Evolutionary conservation across 2,329 filamentous ascomycete species (phyloP), one percentile per base, ranked within the genome.

Genomic region (Acephala macrosclerotiorum): DNA sequence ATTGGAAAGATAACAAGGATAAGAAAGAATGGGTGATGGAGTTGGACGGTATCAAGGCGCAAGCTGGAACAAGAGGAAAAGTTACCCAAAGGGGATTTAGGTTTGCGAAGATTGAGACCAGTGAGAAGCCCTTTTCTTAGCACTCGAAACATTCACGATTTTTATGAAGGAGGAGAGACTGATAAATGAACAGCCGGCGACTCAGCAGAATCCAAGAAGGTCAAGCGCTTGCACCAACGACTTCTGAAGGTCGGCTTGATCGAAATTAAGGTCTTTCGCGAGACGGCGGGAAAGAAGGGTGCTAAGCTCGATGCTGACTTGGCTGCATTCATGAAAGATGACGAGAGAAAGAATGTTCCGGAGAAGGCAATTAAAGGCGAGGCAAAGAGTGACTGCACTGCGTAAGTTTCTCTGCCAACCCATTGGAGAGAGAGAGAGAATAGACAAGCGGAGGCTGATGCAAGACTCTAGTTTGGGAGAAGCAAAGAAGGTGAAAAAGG

Each of bases 301-400:
- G 66, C 62, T 1, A 36, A 33, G 40, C 22, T 57, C 18, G 22
- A 26, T 1, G 53, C 49, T 14, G 60, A 8, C 16, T 58, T 25
- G 2, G 29, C 36, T 7, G 58, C 42, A 2, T 65, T 68, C 45
- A 11, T 65, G 5, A 7, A 49, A 22, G 35, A 42, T 4, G 25
- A 57, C 8, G 12, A 55, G 1, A 18, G 22, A 20, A 36, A 9
- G 0, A 26, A 53, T 0, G 65, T 72, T 2, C 69, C 67, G 1
- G 70, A 73, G 55, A 71, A 62, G 26, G 66, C 69, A 14, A 36
- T 73, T 12, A 72, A 70, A 9, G 64, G 65, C 8, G 58, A 68
- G 4, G 64, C 63, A 2, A 69, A 68, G n/a, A 67, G 59, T 26
- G 70, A 73, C 42, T 55, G 68, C 18, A 67, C 64, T 12, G 33